These are phyloP conservation scores for Kodamaea sagamina DNA, from an alignment of 805 yeast genomes.

Conservation along the genomic window DNA sequence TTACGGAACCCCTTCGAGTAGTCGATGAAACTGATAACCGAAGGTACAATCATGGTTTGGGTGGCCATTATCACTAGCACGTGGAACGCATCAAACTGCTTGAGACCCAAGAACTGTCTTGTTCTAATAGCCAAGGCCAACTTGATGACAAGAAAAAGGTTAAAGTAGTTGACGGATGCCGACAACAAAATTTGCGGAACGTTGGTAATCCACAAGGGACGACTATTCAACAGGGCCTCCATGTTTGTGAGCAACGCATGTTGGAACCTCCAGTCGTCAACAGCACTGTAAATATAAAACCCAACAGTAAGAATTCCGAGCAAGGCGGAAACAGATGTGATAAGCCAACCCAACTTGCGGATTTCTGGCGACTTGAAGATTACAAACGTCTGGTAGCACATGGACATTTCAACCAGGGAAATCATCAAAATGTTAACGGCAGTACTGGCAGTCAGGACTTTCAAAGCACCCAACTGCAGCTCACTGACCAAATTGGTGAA, in stretches of 20 bases:
- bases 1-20: constrained; percentile 32
- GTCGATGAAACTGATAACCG: constrained; percentile 62
- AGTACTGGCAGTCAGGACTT: constrained; percentile 61
- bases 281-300: constrained; percentile 57
- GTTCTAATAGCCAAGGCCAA: constrained; percentile 67
- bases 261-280: constrained; percentile 30
- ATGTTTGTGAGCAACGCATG: constrained; percentile 3
- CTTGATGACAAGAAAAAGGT: constrained; percentile 63
- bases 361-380: constrained; percentile 66
- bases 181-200: constrained; percentile 66
- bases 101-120: constrained; percentile 74
- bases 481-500: constrained; percentile 33
- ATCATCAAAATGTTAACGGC: constrained; percentile 62
- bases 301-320: constrained; percentile 59
- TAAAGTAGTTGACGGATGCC: constrained; percentile 63
- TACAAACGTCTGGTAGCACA: constrained; percentile 70
- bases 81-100: constrained; percentile 81
- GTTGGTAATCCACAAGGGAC: constrained; percentile 42
- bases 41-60: constrained; percentile 82
- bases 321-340: constrained; percentile 40
- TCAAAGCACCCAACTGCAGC: constrained; percentile 36
- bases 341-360: constrained; percentile 38
- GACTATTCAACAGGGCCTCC: background rate
- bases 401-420: constrained; percentile 59
- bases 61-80: constrained; percentile 75